Base-by-base conservation (phyloP, 345 rosid species). In the Sonneratia caseolaris region DNA sequence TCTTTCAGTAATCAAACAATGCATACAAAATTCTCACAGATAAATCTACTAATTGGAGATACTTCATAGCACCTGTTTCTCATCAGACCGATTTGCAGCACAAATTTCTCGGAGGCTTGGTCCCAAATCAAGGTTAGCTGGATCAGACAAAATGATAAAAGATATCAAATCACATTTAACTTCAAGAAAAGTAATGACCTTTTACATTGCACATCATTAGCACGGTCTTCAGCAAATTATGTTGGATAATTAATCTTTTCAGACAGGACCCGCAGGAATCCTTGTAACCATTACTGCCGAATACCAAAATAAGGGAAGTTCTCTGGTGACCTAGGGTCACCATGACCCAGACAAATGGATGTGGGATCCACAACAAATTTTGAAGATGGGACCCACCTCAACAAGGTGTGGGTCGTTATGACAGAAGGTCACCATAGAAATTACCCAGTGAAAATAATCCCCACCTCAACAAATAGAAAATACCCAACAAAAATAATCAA, bases 101-200 rank as follows among this genome's bases (percentile, higher is more conserved):
- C 91, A 94, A 74, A 94, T 86, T 76, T 91, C 97, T 79, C 97
- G 83, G 42, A 94, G 81, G 82, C 92, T 84, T 71, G 84, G 93
- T 79, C 97, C 98, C 84, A 87, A 69, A 80, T 87, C 88, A 79
- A 86, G 84, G 82, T 73, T 78, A 74, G 84, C 99, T 95, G 90
- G 80, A 75, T 72, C 43, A 72, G 68, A 77, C 59, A 73, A 43
- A 22, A 69, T 7, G 70, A n/a, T 68, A 38, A 68, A 55, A 15
- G 37, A 68, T 43, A 45, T 4, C 36, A 68, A 68, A 42, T 68
- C 37, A 3, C 55, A n/a, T 24, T n/a, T 22, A 42, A 68, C 19
- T 43, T 68, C 18, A 68, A 68, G 27, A 21, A 68, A 15, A 1
- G n/a, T n/a, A 45, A 6, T 27, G 37, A 24, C 66, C 16, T 57